phyloP scores from a whole-genome alignment of 192 early-diverging fungal genomes.

The Rhizoclosmatium sp. region DNA sequence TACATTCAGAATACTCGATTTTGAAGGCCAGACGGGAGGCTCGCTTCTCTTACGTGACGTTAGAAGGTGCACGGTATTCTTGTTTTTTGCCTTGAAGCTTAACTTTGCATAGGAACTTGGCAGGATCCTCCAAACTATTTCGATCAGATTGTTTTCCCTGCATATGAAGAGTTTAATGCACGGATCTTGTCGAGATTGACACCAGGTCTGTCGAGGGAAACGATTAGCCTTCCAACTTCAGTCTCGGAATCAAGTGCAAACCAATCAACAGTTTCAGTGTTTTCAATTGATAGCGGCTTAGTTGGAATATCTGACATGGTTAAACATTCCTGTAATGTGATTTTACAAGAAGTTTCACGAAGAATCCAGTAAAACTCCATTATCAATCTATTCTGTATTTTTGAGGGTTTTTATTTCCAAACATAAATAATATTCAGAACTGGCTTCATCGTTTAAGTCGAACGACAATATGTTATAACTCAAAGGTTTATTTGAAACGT shows the following conservation, averaged over 20 bases:
- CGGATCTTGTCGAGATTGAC: constrained; percentile 3
- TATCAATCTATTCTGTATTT: too few relatives aligned
- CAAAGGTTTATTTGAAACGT: too few relatives aligned
- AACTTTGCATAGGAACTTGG: constrained; percentile 2
- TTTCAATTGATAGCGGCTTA: constrained; percentile 9
- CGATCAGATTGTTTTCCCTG: constrained; percentile 12
- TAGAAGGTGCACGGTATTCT: constrained; percentile 64
- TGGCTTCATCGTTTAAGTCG: too few relatives aligned
- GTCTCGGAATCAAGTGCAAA: too few relatives aligned
- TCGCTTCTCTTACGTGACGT: constrained; percentile 75
- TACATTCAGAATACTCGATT: constrained; percentile 66
- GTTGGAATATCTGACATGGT: constrained; percentile 4
- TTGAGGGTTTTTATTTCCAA: too few relatives aligned
- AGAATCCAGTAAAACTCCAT: too few relatives aligned
- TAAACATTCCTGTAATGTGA: too few relatives aligned
- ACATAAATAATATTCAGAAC: too few relatives aligned
- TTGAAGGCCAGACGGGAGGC: constrained; percentile 70
- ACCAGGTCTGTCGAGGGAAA: neutral
- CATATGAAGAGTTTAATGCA: constrained; percentile 14
- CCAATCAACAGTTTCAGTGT: too few relatives aligned
- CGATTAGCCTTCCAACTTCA: neutral
- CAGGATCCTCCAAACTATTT: constrained; percentile 28
- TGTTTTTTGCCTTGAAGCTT: neutral
- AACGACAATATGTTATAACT: too few relatives aligned
- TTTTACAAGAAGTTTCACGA: too few relatives aligned